Percentiles rank a stretch among this genome's conserved stretches.
Evolutionary conservation across 345 rosid genomes (phyloP).

Genomic region (Acer saccharum): DNA sequence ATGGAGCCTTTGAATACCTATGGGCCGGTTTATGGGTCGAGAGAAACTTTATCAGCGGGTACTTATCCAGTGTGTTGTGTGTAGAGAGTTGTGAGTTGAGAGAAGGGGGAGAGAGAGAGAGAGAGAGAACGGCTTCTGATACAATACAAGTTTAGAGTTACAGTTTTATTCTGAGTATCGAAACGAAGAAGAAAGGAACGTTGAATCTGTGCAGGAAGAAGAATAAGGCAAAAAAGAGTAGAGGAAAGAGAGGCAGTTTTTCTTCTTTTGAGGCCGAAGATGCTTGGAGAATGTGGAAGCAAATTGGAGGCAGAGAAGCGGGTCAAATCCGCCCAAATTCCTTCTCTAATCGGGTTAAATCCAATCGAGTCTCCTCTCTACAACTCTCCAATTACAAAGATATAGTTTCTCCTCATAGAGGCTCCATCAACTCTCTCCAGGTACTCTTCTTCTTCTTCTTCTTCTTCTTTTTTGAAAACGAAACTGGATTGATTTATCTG

Average conservation of each 20-base stretch:
- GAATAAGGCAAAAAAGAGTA: neutral
- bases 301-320: constrained; percentile 79
- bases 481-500: neutral
- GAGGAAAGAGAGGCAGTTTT: constrained; percentile 1
- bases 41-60: neutral
- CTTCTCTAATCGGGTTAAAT: constrained; percentile 62
- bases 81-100: too few species aligned
- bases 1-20: neutral
- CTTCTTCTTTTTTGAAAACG: neutral
- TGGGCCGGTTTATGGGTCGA: neutral
- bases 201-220: neutral
- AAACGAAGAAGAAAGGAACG: neutral
- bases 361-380: constrained; percentile 56
- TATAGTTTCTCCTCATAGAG: constrained; percentile 79
- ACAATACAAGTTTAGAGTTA: too few species aligned
- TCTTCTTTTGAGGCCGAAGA: constrained; percentile 40
- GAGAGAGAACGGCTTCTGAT: neutral
- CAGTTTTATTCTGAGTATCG: neutral
- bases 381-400: constrained; percentile 82
- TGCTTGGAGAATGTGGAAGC: constrained; percentile 92
- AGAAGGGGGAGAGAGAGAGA: neutral
- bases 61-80: neutral
- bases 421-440: constrained; percentile 92
- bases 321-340: constrained; percentile 65
- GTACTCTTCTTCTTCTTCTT: constrained; percentile 28